phyloP scores from a whole-genome alignment of 2,329 filamentous ascomycete species.

The Pseudogymnoascus sp. region DNA sequence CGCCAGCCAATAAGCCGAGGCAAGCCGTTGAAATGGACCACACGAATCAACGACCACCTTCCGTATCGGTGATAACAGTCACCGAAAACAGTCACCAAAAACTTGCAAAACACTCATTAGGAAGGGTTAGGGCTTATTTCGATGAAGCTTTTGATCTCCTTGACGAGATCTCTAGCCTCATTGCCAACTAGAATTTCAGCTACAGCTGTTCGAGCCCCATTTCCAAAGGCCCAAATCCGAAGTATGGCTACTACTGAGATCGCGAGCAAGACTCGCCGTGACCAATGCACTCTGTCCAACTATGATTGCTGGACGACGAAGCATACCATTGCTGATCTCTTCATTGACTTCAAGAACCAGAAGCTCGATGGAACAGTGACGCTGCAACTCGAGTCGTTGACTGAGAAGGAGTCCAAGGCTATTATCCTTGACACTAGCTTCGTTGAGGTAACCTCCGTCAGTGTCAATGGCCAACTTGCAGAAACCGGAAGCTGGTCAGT shows the following conservation, averaged over 20 bases:
- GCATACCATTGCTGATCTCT: slow-evolving; percentile 74
- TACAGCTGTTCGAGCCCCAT: background rate
- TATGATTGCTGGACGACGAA: slow-evolving; percentile 79
- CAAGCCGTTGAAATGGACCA: background rate
- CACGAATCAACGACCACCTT: background rate
- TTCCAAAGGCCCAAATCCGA: slow-evolving; percentile 2
- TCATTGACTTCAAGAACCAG: slow-evolving; percentile 75
- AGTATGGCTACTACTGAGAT: background rate
- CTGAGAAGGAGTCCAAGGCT: slow-evolving; percentile 61
- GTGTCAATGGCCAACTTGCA: slow-evolving; percentile 47
- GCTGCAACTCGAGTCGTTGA: slow-evolving; percentile 68
- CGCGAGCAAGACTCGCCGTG: slow-evolving; percentile 37
- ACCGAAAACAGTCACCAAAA: background rate
- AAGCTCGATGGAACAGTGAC: slow-evolving; percentile 67
- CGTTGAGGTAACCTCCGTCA: slow-evolving; percentile 64
- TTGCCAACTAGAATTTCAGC: background rate
- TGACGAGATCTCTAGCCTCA: slow-evolving; percentile 6
- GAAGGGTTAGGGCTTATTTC: background rate
- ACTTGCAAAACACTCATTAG: background rate
- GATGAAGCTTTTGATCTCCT: slow-evolving; percentile 7
- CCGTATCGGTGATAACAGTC: slow-evolving; percentile 4
- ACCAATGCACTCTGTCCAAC: slow-evolving; percentile 87
- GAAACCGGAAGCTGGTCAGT: background rate
- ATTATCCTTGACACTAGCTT: slow-evolving; percentile 85
- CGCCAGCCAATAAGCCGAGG: background rate